Percentiles rank a stretch among this genome's conserved stretches.
phyloP scores from a whole-genome alignment of 2,329 filamentous ascomycete genomes.

The Cercospora sesami region DNA sequence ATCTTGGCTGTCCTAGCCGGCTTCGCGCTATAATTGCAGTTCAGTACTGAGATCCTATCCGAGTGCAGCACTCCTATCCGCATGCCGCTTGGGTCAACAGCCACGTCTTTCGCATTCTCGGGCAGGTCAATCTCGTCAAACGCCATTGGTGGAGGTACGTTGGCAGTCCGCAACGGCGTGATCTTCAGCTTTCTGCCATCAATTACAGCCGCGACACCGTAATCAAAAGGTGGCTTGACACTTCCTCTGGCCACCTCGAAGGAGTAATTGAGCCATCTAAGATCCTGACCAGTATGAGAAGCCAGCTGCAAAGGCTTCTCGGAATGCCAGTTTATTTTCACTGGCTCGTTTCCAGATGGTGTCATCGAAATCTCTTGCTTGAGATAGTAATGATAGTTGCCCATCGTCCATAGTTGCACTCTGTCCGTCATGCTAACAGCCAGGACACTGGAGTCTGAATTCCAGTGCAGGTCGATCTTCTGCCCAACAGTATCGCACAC shows the following conservation, averaged over 20 bases:
- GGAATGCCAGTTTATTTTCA: constrained; percentile 67
- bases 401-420: constrained; percentile 93
- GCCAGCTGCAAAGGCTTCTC: constrained; percentile 75
- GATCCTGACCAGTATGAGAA: constrained; percentile 15
- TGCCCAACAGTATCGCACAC: constrained; percentile 57
- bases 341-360: constrained; percentile 11
- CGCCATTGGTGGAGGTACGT: constrained; percentile 90
- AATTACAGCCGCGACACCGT: constrained; percentile 66
- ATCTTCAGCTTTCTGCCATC: constrained; percentile 80
- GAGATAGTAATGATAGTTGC: constrained; percentile 97
- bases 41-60: constrained; percentile 65
- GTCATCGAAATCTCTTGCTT: constrained; percentile 73
- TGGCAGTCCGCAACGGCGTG: constrained; percentile 79
- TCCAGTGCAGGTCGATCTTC: constrained; percentile 75
- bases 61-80: constrained; percentile 72
- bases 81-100: constrained; percentile 65
- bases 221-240: constrained; percentile 60
- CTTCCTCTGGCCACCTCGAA: constrained; percentile 70
- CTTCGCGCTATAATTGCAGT: constrained; percentile 64
- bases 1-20: constrained; percentile 44
- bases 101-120: constrained; percentile 69
- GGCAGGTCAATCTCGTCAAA: constrained; percentile 68
- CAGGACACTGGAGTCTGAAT: constrained; percentile 85
- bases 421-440: constrained; percentile 73
- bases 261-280: constrained; percentile 59